Base-by-base conservation (phyloP, 1,284 basidiomycete genomes). In the Cystobasidium slooffiae region DNA sequence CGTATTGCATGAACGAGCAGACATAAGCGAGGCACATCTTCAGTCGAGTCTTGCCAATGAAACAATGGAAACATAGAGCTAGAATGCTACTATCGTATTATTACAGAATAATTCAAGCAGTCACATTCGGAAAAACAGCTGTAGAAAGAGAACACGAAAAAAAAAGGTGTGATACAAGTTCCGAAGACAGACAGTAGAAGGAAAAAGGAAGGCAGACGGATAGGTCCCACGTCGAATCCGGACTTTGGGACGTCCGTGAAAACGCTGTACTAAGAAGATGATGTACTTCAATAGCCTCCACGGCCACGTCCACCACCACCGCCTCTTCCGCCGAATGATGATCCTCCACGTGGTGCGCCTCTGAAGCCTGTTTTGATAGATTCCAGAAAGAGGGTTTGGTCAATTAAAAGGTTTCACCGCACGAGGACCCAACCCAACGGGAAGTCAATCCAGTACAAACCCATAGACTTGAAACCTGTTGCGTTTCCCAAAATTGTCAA, bases 271-370 rank as follows among this genome's bases (percentile, higher is more conserved):
- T 5, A 31, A 31, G 31, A 31, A 31, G 31, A 31, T 2, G 5
- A 31, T 31, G 20, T 49, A 7, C 1, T 9, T 61, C 41, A 62
- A 44, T 59, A 46, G 9, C 52, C 56, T 8, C 77, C 77, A 39
- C 77, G 67, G 18, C 74, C 74, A 31, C 75, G 75, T 51, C 76
- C 76, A 20, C 76, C 76, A 14, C 76, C 76, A 14, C 76, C 61
- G 49, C 70, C 70, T 18, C 76, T 73, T 37, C 75, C 76, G 31
- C 65, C 73, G 61, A 68, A 68, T 49, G 65, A 52, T 18, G 88
- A 86, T 63, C 87, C 83, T 46, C 86, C 86, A 56, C 86, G 83
- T 72, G 85, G 80, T 58, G 81, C 82, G 24, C 86, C 85, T 31
- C 86, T 79, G 49, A 49, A 47, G 56, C 56, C 56, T 41, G 14